Percentiles rank a stretch among this genome's conserved stretches.
Conservation (phyloP, 2,329 filamentous ascomycete genomes). For the Tolypocladium ovalisporum region DNA sequence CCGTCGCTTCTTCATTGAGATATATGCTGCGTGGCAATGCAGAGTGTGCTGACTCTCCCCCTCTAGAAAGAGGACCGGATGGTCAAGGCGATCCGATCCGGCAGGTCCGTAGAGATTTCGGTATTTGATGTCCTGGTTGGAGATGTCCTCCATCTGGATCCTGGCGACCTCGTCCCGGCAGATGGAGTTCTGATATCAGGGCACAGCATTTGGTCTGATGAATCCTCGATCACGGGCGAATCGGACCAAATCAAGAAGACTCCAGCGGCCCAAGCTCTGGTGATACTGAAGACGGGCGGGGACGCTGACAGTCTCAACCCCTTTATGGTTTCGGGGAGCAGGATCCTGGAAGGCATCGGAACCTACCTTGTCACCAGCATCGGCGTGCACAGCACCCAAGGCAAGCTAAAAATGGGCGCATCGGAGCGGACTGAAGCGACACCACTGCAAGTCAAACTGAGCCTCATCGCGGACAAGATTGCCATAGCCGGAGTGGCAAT, state of each 20-base stretch:
- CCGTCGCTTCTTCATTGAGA: background rate
- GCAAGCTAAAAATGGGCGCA: conserved; percentile 39
- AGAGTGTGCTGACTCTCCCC: background rate
- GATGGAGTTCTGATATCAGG: conserved; percentile 58
- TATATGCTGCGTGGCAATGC: background rate
- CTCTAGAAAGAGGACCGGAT: conserved; percentile 50
- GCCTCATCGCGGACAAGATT: conserved; percentile 19
- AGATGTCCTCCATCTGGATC: conserved; percentile 57
- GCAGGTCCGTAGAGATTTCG: conserved; percentile 51
- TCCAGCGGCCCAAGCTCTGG: conserved; percentile 45
- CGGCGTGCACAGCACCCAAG: conserved; percentile 43
- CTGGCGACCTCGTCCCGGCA: conserved; percentile 59
- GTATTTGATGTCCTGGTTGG: conserved; percentile 59
- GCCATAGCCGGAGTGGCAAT: conserved; percentile 47
- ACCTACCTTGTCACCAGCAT: conserved; percentile 44
- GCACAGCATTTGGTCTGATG: conserved; percentile 49
- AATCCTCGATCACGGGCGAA: conserved; percentile 64
- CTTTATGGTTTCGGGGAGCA: conserved; percentile 49
- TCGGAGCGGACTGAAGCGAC: conserved; percentile 40
- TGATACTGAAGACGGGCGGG: conserved; percentile 36
- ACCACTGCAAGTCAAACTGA: conserved; percentile 44
- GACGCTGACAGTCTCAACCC: conserved; percentile 45
- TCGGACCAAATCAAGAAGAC: conserved; percentile 63
- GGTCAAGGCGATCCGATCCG: conserved; percentile 57
- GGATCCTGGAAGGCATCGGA: conserved; percentile 42